Evolutionary conservation across 1,284 basidiomycete genomes (phyloP), one percentile per base, ranked within the genome.

Genomic region (Sanghuangporus baumii): DNA sequence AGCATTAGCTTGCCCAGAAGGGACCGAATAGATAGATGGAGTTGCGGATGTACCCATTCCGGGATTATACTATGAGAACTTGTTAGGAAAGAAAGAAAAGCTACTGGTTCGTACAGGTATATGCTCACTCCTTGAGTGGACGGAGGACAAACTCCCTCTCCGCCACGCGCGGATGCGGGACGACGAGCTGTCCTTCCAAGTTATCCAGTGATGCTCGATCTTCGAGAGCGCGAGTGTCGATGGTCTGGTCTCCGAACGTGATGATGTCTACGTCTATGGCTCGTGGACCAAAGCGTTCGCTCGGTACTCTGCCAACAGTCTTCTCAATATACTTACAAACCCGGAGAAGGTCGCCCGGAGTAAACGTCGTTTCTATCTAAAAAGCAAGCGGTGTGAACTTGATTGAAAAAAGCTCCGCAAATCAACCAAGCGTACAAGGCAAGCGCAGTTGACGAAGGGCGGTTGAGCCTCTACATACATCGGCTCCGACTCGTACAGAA

Each of bases 401-500:
- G 54, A 56, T 26, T 43, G 37, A 16, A 43, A 11, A 11, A 37
- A 7, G 34, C 8, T 12, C 31, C 18, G 14, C 4, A 57, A 20
- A 26, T 50, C 2, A 34, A 51, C 62, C 26, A 48, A 16, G 75
- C 87, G 66, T 65, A 96, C 93, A 74, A 94, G 79, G 67, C 95
- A 91, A 8, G 91, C 94, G 62, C 92, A 93, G 71, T 99, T 99
- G 66, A 93, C 83, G 75, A 99, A 99, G 36, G 80, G 76, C 26
- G 91, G 91, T 73, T 99, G 96, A 66, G 97, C 88, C 16, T 84
- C 83, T 26, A 96, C 87, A 74, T 99, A 99, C 97, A 98, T 98
- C 0, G 97, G 94, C 20, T 88, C 81, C 18, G 91, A 96, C 75
- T 98, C 91, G 73, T 99, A 99, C 76, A 99, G 74, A 75, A 96